A percentile compares a stretch with the other conserved stretches of the same genome.
phyloP scores from a whole-genome alignment of 768 basidiomycete genomes.

The Mycena albidolilacea region DNA sequence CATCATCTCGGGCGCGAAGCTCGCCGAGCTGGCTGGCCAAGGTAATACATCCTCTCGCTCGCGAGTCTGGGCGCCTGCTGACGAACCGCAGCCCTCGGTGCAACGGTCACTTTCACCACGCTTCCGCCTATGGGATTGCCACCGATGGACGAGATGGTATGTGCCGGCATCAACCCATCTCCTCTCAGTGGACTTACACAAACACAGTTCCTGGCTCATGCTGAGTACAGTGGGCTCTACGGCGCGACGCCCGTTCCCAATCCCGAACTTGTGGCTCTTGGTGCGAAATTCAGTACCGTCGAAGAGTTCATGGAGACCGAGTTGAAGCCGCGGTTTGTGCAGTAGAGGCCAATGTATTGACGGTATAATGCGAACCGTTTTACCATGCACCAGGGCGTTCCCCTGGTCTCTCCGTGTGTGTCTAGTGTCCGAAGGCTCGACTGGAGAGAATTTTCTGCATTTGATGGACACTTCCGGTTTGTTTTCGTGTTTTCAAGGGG shows the following conservation, averaged over 20 bases:
- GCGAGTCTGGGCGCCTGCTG: not conserved
- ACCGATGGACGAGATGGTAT: slow-evolving; percentile 26
- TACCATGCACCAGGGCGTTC: no score
- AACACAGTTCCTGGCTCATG: not conserved
- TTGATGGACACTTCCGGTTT: no score
- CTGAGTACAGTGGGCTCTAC: slow-evolving; percentile 9
- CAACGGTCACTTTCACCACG: slow-evolving; percentile 24
- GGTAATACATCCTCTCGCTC: not conserved
- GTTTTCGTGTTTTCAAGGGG: no score
- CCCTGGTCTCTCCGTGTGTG: no score
- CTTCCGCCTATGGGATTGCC: not conserved
- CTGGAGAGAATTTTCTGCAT: no score
- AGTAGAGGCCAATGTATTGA: not conserved
- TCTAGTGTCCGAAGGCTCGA: no score
- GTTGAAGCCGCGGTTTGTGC: slow-evolving; percentile 18
- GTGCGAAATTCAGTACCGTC: slow-evolving; percentile 18
- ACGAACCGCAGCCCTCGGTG: slow-evolving; percentile 16
- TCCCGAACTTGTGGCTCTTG: slow-evolving; percentile 24
- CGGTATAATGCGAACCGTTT: no score
- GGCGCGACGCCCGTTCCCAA: slow-evolving; percentile 11
- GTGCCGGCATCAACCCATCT: not conserved
- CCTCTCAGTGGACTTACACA: not conserved
- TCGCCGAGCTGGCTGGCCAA: slow-evolving; percentile 15
- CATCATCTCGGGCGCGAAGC: slow-evolving; percentile 1
- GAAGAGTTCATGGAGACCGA: slow-evolving; percentile 26